phyloP scores from a whole-genome alignment of 805 yeast genomes.

The Metschnikowia kunwiensis region DNA sequence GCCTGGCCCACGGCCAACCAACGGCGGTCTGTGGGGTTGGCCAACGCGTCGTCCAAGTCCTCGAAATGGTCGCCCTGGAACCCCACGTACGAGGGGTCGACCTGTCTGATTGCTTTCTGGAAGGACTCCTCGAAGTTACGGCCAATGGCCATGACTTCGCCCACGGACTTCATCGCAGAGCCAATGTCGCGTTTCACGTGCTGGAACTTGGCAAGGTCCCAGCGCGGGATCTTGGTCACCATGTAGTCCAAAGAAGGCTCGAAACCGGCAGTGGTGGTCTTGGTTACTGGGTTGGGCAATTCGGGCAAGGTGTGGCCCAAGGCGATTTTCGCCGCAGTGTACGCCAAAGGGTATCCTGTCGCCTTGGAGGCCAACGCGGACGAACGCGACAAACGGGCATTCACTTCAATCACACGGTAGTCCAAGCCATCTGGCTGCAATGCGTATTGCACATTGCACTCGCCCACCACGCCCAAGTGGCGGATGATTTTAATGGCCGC shows the following conservation, averaged over 20 bases:
- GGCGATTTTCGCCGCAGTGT: slow-evolving; percentile 97
- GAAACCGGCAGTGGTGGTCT: slow-evolving; percentile 92
- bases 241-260: slow-evolving; percentile 96
- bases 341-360: slow-evolving; percentile 97
- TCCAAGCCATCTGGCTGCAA: slow-evolving; percentile 94
- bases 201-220: slow-evolving; percentile 96
- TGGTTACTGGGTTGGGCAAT: slow-evolving; percentile 93
- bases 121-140: slow-evolving; percentile 96
- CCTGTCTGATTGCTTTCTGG: slow-evolving; percentile 96
- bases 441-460: slow-evolving; percentile 97
- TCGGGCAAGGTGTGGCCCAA: slow-evolving; percentile 93
- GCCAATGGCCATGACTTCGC: slow-evolving; percentile 99
- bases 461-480: slow-evolving; percentile 98
- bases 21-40: slow-evolving; percentile 92
- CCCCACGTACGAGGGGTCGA: slow-evolving; percentile 86
- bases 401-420: slow-evolving; percentile 95
- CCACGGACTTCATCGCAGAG: slow-evolving; percentile 97
- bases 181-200: slow-evolving; percentile 93
- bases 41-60: slow-evolving; percentile 69
- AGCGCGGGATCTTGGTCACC: slow-evolving; percentile 96
- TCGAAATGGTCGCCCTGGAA: slow-evolving; percentile 85
- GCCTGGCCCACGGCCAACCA: slow-evolving; percentile 99
- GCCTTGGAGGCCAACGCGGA: slow-evolving; percentile 98
- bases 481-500: slow-evolving; percentile 97
- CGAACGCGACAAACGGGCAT: slow-evolving; percentile 94